Evolutionary conservation across 1,139 yeast species (phyloP).

Genomic region (Geotrichum histeridarum): DNA sequence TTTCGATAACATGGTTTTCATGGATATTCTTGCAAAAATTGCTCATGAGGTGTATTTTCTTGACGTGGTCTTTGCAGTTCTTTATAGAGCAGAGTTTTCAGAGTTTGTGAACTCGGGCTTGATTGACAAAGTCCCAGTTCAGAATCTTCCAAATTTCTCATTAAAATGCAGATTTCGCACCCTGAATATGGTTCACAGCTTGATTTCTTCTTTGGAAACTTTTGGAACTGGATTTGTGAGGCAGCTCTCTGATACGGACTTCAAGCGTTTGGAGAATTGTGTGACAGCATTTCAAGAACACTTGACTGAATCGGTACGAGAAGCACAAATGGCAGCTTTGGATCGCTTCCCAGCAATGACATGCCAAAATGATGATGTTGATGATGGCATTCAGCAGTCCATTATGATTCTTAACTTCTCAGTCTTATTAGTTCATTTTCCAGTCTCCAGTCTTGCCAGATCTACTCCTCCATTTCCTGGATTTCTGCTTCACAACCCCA

Average conservation of each 20-base stretch:
- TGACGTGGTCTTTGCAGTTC: conserved; percentile 16
- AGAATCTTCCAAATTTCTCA: conserved; percentile 15
- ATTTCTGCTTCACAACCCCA: conserved; percentile 13
- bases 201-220: conserved; percentile 10
- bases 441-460: conserved; percentile 14
- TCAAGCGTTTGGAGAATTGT: conserved; percentile 12
- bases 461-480: conserved; percentile 7
- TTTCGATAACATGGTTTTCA: not conserved
- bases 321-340: not conserved
- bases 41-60: conserved; percentile 17
- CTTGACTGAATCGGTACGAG: not conserved
- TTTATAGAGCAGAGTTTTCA: conserved; percentile 11
- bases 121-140: conserved; percentile 8
- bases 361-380: conserved; percentile 5
- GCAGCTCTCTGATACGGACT: conserved; percentile 7
- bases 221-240: conserved; percentile 13
- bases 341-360: not conserved
- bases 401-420: conserved; percentile 18
- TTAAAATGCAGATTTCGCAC: conserved; percentile 15
- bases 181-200: conserved; percentile 10
- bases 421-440: conserved; percentile 16
- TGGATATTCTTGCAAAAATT: conserved; percentile 4
- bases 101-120: conserved; percentile 12
- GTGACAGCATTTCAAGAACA: conserved; percentile 15
- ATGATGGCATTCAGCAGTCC: conserved; percentile 20